These are phyloP conservation scores for Aphanomyces cochlioides DNA, from an alignment of 352 stramenopile species.

Conservation along the genomic window DNA sequence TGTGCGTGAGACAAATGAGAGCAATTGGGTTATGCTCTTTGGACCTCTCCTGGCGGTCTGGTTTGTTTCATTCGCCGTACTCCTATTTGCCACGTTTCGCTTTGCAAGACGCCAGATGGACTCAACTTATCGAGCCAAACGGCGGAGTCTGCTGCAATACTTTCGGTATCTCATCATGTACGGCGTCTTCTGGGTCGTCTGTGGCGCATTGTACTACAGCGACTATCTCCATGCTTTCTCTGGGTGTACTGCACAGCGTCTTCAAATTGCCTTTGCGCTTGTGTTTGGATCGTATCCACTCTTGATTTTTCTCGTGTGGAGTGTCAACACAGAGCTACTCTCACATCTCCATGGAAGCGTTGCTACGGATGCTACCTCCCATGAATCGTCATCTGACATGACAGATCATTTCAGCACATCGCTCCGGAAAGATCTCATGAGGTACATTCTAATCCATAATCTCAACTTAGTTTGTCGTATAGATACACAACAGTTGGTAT, in stretches of 20 bases:
- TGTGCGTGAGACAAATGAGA: conserved; percentile 47
- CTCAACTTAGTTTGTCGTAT: neutral
- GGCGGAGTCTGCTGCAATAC: conserved; percentile 78
- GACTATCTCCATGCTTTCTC: conserved; percentile 64
- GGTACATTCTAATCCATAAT: conserved; percentile 30
- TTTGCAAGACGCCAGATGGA: conserved; percentile 80
- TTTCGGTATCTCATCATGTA: conserved; percentile 81
- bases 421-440: conserved; percentile 79
- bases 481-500: conserved; percentile 74
- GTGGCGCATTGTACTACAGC: conserved; percentile 65
- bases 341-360: conserved; percentile 40
- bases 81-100: conserved; percentile 80
- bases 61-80: conserved; percentile 57
- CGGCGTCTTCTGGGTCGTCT: conserved; percentile 62
- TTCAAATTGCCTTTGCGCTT: conserved; percentile 56
- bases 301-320: conserved; percentile 67
- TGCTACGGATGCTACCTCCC: neutral
- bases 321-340: conserved; percentile 80
- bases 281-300: conserved; percentile 74
- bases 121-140: conserved; percentile 79
- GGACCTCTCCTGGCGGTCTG: conserved; percentile 49
- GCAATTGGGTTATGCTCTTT: conserved; percentile 69
- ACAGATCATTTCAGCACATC: conserved; percentile 80
- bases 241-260: conserved; percentile 49
- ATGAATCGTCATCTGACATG: neutral